A percentile compares a stretch with the other conserved stretches of the same genome.
Conservation (phyloP, 208 protist species). For the Strigomonas culicis region DNA sequence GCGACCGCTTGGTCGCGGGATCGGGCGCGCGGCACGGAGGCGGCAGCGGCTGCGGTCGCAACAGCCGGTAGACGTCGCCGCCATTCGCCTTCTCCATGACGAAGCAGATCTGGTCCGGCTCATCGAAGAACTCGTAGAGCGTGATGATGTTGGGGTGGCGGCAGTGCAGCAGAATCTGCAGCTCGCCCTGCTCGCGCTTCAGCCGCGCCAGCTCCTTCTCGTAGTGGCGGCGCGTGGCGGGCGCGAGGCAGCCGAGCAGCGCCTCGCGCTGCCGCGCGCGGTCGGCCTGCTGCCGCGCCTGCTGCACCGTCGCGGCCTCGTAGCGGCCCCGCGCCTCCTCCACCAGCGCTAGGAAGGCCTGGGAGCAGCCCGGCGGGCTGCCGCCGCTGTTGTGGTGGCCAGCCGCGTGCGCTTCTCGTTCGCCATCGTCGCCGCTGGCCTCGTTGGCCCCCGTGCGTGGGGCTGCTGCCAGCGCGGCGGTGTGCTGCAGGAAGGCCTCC, state of each 20-base stretch:
- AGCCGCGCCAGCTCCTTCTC: constrained; percentile 36
- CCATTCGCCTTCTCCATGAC: constrained; percentile 79
- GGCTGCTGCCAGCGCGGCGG: neutral
- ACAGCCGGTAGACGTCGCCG: constrained; percentile 48
- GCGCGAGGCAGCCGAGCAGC: constrained; percentile 27
- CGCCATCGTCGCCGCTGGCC: neutral
- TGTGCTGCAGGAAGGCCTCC: constrained; percentile 14
- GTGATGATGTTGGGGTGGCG: constrained; percentile 56
- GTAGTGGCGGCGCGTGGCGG: constrained; percentile 28
- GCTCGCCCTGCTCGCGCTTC: constrained; percentile 62
- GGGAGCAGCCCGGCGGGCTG: too few relatives aligned
- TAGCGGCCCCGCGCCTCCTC: neutral
- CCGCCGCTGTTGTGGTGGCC: too few relatives aligned
- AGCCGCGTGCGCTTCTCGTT: too few relatives aligned
- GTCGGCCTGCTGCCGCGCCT: too few relatives aligned
- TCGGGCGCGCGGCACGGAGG: neutral
- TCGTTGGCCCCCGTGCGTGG: neutral
- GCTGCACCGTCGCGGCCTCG: neutral
- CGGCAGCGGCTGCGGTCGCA: constrained; percentile 24
- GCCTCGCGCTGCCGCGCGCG: constrained; percentile 14
- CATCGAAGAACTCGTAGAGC: constrained; percentile 64
- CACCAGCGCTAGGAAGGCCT: neutral
- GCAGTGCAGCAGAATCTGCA: constrained; percentile 60
- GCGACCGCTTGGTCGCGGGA: neutral
- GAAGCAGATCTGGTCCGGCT: constrained; percentile 39